phyloP scores from a whole-genome alignment of 352 stramenopile genomes.

The Phytophthora hibernalis region DNA sequence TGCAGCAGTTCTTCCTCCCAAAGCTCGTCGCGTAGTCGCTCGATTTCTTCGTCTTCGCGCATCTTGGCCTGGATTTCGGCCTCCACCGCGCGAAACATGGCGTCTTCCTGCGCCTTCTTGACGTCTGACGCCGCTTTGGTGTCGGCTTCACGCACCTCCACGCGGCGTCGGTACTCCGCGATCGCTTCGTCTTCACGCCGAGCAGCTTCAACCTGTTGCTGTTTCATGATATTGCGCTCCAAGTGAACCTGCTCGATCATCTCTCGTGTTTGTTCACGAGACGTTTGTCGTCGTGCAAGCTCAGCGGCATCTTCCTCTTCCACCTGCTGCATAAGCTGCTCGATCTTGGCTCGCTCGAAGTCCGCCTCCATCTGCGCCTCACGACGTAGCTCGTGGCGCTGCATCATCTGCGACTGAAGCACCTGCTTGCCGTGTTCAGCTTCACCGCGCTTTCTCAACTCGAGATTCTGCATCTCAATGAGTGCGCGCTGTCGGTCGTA shows the following conservation, averaged over 20 bases:
- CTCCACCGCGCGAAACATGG: conserved; percentile 80
- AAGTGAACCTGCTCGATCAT: conserved; percentile 63
- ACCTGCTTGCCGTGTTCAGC: conserved; percentile 73
- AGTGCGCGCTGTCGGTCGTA: conserved; percentile 87
- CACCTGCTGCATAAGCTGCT: conserved; percentile 89
- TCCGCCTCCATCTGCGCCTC: conserved; percentile 77
- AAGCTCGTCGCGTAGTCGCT: conserved; percentile 88
- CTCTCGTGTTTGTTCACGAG: conserved; percentile 65
- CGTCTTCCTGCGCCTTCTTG: conserved; percentile 75
- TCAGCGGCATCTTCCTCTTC: conserved; percentile 86
- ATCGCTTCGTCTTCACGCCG: conserved; percentile 57
- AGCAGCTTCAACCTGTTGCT: conserved; percentile 39
- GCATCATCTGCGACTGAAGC: conserved; percentile 75
- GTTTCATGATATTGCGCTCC: conserved; percentile 44
- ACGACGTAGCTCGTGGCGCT: conserved; percentile 65
- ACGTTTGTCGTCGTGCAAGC: conserved; percentile 59
- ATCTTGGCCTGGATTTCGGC: conserved; percentile 85
- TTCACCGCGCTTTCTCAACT: conserved; percentile 66
- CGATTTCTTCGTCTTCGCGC: conserved; percentile 89
- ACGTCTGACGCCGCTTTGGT: conserved; percentile 70
- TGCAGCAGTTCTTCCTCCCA: conserved; percentile 92
- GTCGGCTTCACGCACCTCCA: conserved; percentile 53
- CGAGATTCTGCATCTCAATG: conserved; percentile 68
- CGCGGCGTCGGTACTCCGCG: conserved; percentile 52
- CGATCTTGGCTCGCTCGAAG: conserved; percentile 84